Evolutionary conservation across 2,329 filamentous ascomycete species (phyloP), one percentile per base, ranked within the genome.

Genomic region (Ceratocystis alfenasii): DNA sequence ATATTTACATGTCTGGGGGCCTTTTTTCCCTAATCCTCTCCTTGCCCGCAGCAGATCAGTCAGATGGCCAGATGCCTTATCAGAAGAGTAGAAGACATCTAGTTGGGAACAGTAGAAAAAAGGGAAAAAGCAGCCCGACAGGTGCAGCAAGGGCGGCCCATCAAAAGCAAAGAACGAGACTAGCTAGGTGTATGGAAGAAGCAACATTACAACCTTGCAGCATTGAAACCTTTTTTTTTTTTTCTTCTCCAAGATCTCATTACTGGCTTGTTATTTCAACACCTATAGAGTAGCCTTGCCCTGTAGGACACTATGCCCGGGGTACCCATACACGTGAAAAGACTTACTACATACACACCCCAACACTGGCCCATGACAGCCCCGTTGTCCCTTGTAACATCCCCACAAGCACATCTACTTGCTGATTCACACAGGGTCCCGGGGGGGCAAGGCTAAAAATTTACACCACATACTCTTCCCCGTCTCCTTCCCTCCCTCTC

Each of bases 381-480:
- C 55, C 55, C 55, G 33, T 20, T 59, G 55, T 33, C 55, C 55
- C 55, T 33, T 59, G 55, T 59, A 59, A 15, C 2, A 28, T 20
- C 55, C 7, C 30, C 28, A 59, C 55, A 59, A n/a, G 15, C 28
- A 28, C 12, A 59, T 17, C n/a, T 33, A 12, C n/a, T 6, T 7
- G 28, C 55, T 59, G 55, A 59, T 59, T 59, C 55, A 30, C 55
- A 59, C 55, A 59, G 55, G 55, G 55, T 59, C 55, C 55, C 20
- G 28, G 17, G 22, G 15, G 15, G 55, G 7, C 6, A 25, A 30
- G 55, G 12, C 55, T 36, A 36, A 59, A 59, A 59, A n/a, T 36
- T 36, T 25, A 36, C 55, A 59, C 55, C 55, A 25, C 12, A n/a
- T 25, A 41, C 28, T 59, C 55, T 59, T 59, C 12, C 28, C 55